Evolutionary conservation across 345 rosid genomes (phyloP), one percentile per base, ranked within the genome.

Genomic region (Arabis alpina): DNA sequence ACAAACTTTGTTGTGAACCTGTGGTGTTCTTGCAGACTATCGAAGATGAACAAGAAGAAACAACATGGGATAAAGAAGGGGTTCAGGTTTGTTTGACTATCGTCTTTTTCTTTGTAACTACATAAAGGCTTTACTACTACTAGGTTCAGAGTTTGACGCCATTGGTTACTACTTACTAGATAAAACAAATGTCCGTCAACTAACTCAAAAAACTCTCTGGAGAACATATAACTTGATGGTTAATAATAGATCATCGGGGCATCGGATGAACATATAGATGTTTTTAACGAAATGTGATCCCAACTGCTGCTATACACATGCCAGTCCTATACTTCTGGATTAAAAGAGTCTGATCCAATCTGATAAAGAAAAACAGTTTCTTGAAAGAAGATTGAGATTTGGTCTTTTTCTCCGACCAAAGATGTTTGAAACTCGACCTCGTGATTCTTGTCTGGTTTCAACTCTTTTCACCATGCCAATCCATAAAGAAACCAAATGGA

Each of bases 231-330:
- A n/a, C n/a, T n/a, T n/a, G 19, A 50, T 13, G 50, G 13, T 61
- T 53, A 10, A 55, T 71, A 64, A 39, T 64, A 93, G 98, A 80
- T 82, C 34, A 80, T 90, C 2, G 96, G 92, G 47, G 98, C 97
- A 71, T 93, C 98, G 8, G 92, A 86, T 72, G 97, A 90, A 80
- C 97, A 88, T 59, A 82, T 86, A 23, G 98, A 93, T 66, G 97
- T 90, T n/a, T 93, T 91, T 55, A 86, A 84, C 41, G 96, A 93
- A 76, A 82, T 93, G 52, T 93, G 89, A 92, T 88, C 76, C 68
- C 64, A n/a, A 37, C 44, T 88, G 81, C 72, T 93, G 66, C 84
- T 93, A 53, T 81, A 83, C 27, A 73, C 81, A 39, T 94, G 91
- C 67, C 79, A 82, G 85, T 80, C 68, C 69, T 54, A 74, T 41